Percentiles rank a stretch among this genome's conserved stretches.
These are phyloP conservation scores for Ceratobasidium sp. DNA, from an alignment of 1,284 basidiomycete genomes.

Conservation along the genomic window DNA sequence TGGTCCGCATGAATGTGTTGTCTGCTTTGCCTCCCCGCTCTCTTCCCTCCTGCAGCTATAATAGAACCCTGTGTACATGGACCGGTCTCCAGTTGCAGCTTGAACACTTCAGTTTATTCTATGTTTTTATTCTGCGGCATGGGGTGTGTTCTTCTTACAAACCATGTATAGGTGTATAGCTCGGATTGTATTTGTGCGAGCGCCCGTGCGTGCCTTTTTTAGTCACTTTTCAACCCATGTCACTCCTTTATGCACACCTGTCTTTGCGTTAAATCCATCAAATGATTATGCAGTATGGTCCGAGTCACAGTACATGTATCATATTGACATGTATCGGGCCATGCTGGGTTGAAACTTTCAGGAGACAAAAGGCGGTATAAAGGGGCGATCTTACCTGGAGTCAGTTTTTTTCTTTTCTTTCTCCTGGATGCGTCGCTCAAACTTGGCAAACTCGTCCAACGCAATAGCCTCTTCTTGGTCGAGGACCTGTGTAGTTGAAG, in stretches of 20 bases:
- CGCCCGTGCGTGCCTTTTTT: slow-evolving; percentile 18
- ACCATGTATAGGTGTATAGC: slow-evolving; percentile 12
- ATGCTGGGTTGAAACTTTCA: slow-evolving; percentile 61
- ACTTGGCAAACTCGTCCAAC: slow-evolving; percentile 89
- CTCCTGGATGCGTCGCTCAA: slow-evolving; percentile 80
- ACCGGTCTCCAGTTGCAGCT: slow-evolving; percentile 15
- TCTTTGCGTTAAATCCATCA: not conserved
- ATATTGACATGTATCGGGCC: slow-evolving; percentile 78
- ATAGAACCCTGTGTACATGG: slow-evolving; percentile 26
- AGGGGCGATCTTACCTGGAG: slow-evolving; percentile 59
- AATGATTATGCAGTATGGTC: not conserved
- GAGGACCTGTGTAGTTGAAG: slow-evolving; percentile 70
- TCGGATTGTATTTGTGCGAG: slow-evolving; percentile 26
- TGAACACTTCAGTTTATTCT: slow-evolving; percentile 9
- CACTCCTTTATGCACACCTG: slow-evolving; percentile 24
- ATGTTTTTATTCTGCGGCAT: not conserved
- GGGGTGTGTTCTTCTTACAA: slow-evolving; percentile 3
- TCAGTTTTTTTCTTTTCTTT: slow-evolving; percentile 60
- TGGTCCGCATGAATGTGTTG: not conserved
- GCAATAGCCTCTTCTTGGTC: slow-evolving; percentile 93
- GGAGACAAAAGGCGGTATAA: slow-evolving; percentile 20
- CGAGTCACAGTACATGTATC: slow-evolving; percentile 5
- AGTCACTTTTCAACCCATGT: slow-evolving; percentile 21
- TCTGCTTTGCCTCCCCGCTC: not conserved
- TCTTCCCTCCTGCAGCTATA: slow-evolving; percentile 22